A percentile compares a stretch with the other conserved stretches of the same genome.
Conservation (phyloP, 2,329 filamentous ascomycete species). For the Arthrobotrys sphaeroides region DNA sequence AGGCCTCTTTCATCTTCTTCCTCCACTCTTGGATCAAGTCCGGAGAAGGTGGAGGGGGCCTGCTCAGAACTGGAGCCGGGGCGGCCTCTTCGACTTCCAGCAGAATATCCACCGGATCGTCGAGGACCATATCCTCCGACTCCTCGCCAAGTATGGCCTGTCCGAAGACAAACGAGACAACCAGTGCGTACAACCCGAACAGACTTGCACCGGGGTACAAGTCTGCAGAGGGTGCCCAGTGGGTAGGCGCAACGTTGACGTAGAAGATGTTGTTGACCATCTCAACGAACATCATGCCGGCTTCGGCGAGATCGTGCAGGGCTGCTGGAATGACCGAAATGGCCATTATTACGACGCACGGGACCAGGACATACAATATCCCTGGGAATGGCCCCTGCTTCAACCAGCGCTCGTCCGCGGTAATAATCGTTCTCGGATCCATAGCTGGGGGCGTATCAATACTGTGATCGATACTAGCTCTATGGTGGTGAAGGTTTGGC, state of each 20-base stretch:
- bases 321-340: not conserved
- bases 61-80: not conserved
- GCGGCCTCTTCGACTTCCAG: not conserved
- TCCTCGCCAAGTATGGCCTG: not conserved
- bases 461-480: constrained; percentile 8
- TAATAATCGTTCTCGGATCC: not conserved
- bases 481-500: not conserved
- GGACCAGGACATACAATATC: not conserved
- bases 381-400: not conserved
- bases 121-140: not conserved
- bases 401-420: not conserved
- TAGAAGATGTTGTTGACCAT: constrained; percentile 3
- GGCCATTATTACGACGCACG: not conserved
- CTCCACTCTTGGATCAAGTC: not conserved
- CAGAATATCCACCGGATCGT: constrained; percentile 25
- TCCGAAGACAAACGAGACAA: constrained; percentile 5
- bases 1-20: not conserved
- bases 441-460: constrained; percentile 6
- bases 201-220: constrained; percentile 11
- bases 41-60: not conserved
- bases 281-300: not conserved
- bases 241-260: constrained; percentile 1
- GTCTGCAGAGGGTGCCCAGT: not conserved
- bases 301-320: not conserved
- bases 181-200: not conserved